Conservation (phyloP, 148 eudicot genomes). For the Camellia japonica region DNA sequence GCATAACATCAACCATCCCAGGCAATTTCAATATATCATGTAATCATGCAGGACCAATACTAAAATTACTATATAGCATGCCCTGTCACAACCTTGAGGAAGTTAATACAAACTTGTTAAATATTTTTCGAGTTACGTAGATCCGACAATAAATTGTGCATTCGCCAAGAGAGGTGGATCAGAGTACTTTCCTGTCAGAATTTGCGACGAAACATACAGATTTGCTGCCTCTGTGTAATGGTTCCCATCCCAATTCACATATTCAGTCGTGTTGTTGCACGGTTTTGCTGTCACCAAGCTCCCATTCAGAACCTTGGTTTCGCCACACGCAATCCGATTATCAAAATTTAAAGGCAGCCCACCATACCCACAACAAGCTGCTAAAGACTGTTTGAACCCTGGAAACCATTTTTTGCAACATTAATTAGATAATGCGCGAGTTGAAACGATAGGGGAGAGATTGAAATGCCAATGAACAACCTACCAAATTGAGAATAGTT, state of each 20-base stretch:
- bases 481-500: conserved; percentile 14
- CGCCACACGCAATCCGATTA: conserved; percentile 24
- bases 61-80: too few relatives aligned
- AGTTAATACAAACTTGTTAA: neutral
- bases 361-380: conserved; percentile 33
- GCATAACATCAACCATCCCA: too few relatives aligned
- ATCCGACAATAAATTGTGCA: neutral
- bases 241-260: conserved; percentile 59
- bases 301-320: conserved; percentile 19
- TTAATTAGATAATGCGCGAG: too few relatives aligned
- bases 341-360: conserved; percentile 31
- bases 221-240: conserved; percentile 67
- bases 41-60: too few relatives aligned
- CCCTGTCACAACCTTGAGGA: too few relatives aligned
- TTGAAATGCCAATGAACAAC: neutral
- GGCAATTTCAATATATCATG: too few relatives aligned
- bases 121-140: neutral
- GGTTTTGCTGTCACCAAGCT: conserved; percentile 18
- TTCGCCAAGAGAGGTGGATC: conserved; percentile 23
- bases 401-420: neutral
- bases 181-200: conserved; percentile 46
- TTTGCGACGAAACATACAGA: conserved; percentile 43
- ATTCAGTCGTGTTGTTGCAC: conserved; percentile 24
- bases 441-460: too few relatives aligned
- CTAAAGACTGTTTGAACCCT: conserved; percentile 29